phyloP scores from a whole-genome alignment of 495 filamentous ascomycete species.

The Talaromyces liani region DNA sequence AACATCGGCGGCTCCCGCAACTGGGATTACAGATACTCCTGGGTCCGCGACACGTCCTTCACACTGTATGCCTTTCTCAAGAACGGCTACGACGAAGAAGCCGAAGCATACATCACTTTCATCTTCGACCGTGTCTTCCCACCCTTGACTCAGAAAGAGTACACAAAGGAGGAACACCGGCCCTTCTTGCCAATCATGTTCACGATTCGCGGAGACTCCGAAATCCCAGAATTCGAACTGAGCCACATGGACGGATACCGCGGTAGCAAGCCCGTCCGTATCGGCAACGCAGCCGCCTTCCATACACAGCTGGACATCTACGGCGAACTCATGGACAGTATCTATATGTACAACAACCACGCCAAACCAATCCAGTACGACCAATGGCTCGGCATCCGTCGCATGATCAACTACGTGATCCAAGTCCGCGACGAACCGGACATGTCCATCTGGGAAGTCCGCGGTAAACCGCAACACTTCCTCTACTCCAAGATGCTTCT shows the following conservation, averaged over 20 bases:
- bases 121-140: conserved; percentile 58
- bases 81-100: conserved; percentile 65
- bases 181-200: conserved; percentile 69
- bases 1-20: conserved; percentile 65
- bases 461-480: conserved; percentile 64
- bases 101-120: conserved; percentile 67
- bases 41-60: conserved; percentile 68
- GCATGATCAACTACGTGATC: conserved; percentile 48
- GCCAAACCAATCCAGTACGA: conserved; percentile 69
- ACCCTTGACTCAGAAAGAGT: conserved; percentile 27
- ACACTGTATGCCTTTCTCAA: conserved; percentile 69
- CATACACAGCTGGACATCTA: conserved; percentile 73
- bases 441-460: conserved; percentile 76
- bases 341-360: conserved; percentile 73
- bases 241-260: conserved; percentile 61
- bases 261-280: conserved; percentile 59
- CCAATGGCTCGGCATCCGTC: conserved; percentile 54
- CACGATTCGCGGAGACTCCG: conserved; percentile 62
- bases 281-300: conserved; percentile 66
- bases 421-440: conserved; percentile 48
- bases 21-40: conserved; percentile 71
- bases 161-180: conserved; percentile 29
- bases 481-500: conserved; percentile 69
- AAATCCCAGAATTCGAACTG: conserved; percentile 61
- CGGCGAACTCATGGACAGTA: conserved; percentile 66